A percentile compares a stretch with the other conserved stretches of the same genome.
These are phyloP conservation scores for Pseudoscleropodium purum DNA, from an alignment of 225 moss, liverwort and hornwort genomes.

Conservation along the genomic window DNA sequence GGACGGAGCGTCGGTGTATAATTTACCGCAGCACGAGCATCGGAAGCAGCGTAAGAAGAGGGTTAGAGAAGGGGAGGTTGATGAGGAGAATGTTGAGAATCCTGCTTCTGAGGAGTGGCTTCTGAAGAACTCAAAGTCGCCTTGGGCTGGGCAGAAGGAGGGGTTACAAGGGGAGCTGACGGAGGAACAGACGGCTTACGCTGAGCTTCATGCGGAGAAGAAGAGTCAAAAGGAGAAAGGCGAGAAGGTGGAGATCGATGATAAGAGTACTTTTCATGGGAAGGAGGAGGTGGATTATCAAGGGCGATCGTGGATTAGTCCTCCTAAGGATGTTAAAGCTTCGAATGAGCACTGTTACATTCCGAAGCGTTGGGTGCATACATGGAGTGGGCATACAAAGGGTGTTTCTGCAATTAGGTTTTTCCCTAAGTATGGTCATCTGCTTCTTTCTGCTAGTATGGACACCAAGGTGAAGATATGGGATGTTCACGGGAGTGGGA, in stretches of 20 bases:
- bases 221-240: constrained; percentile 68
- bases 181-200: constrained; percentile 69
- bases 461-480: constrained; percentile 98
- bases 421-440: constrained; percentile 84
- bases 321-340: constrained; percentile 94
- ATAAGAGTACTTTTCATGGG: constrained; percentile 96
- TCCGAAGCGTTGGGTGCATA: constrained; percentile 94
- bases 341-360: constrained; percentile 95
- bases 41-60: constrained; percentile 71
- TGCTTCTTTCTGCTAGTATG: constrained; percentile 93
- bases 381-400: constrained; percentile 96
- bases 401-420: constrained; percentile 91
- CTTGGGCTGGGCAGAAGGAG: constrained; percentile 82
- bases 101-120: constrained; percentile 83
- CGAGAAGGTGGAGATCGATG: constrained; percentile 70
- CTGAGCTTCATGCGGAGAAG: constrained; percentile 77
- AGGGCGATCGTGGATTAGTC: constrained; percentile 86
- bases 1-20: constrained; percentile 83
- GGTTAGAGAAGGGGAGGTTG: constrained; percentile 35
- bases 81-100: constrained; percentile 61
- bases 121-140: constrained; percentile 72
- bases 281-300: constrained; percentile 96
- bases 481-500: constrained; percentile 98
- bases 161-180: constrained; percentile 80
- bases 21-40: constrained; percentile 79